phyloP scores from a whole-genome alignment of 2,329 filamentous ascomycete genomes.

The Chaetomiaceae sp. region DNA sequence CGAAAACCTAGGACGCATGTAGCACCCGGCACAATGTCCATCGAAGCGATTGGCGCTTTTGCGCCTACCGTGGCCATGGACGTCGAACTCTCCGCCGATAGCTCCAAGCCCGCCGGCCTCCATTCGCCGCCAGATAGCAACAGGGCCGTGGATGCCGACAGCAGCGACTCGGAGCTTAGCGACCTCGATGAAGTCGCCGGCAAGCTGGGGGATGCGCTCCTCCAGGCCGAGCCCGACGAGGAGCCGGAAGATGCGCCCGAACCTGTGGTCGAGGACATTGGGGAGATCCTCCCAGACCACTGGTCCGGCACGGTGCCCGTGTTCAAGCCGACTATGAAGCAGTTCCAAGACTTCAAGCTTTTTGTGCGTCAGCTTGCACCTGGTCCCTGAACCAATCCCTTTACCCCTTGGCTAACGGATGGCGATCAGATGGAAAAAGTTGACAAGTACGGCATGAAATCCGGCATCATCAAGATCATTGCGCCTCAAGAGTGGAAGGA shows the following conservation, averaged over 20 bases:
- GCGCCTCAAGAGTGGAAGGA: constrained; percentile 92
- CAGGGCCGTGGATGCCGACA: constrained; percentile 54
- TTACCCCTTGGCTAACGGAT: constrained; percentile 26
- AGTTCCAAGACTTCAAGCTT: constrained; percentile 89
- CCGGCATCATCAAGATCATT: constrained; percentile 93
- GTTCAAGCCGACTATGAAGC: constrained; percentile 91
- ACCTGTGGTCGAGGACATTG: constrained; percentile 51
- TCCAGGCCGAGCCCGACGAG: constrained; percentile 6
- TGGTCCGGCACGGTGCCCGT: constrained; percentile 90
- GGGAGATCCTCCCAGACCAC: constrained; percentile 77
- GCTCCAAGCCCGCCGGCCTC: constrained; percentile 45
- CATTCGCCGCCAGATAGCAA: constrained; percentile 63
- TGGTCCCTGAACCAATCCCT: not conserved
- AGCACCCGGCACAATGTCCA: constrained; percentile 48
- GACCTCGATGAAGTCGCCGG: constrained; percentile 55
- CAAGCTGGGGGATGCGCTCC: constrained; percentile 29
- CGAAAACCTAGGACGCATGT: constrained; percentile 37
- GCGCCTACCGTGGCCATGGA: constrained; percentile 34
- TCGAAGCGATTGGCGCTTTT: constrained; percentile 48
- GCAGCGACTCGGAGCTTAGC: constrained; percentile 61
- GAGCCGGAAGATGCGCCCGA: constrained; percentile 19
- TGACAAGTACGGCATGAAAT: constrained; percentile 94
- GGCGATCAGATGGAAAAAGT: constrained; percentile 65
- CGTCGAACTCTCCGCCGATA: constrained; percentile 27
- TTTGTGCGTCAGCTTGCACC: constrained; percentile 56